Evolutionary conservation across 2,329 filamentous ascomycete species (phyloP), one percentile per base, ranked within the genome.

Genomic region (Blastomyces emzantsi): DNA sequence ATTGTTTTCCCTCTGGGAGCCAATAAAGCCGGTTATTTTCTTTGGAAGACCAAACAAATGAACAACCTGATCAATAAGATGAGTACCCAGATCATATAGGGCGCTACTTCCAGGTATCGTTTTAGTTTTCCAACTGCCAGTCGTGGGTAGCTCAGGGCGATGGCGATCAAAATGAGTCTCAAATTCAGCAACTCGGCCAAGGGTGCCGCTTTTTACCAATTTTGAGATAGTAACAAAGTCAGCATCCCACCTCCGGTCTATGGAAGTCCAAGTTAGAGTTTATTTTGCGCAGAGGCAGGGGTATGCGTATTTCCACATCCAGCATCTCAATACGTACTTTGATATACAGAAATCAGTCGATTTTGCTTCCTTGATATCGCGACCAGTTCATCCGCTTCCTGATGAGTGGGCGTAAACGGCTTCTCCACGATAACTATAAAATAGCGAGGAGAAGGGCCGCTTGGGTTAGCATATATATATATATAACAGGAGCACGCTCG

Each of bases 81-180:
- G 90, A 4, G 87, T 85, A 54, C 90, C 90, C 1, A 93, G 80
- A 70, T 92, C 90, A 71, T 88, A 92, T 28, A 92, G 78, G 28
- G 80, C 86, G 45, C 88, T 87, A 49, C 87, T 86, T 13, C 86
- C 89, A 19, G 86, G 80, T 22, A 87, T 83, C 39, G 80, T 76
- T 62, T 88, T 79, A 49, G 81, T 83, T 79, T 92, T 92, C 90
- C 90, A 93, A 45, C 66, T 70, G 41, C 70, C 66, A 25, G 72
- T 65, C 0, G 74, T 67, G 5, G 85, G 83, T 49, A 81, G 78
- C 39, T 81, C 79, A 17, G 87, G 80, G 22, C 86, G 83, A 76
- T 89, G 87, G 22, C 90, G 85, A 74, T 93, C 90, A 71, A 92
- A 92, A 77, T 92, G 89, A 28, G 87, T 88, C 74, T 92, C 85